Percentiles rank a stretch among this genome's conserved stretches.
phyloP scores from a whole-genome alignment of 495 filamentous ascomycete genomes.

The Delitschia confertaspora region DNA sequence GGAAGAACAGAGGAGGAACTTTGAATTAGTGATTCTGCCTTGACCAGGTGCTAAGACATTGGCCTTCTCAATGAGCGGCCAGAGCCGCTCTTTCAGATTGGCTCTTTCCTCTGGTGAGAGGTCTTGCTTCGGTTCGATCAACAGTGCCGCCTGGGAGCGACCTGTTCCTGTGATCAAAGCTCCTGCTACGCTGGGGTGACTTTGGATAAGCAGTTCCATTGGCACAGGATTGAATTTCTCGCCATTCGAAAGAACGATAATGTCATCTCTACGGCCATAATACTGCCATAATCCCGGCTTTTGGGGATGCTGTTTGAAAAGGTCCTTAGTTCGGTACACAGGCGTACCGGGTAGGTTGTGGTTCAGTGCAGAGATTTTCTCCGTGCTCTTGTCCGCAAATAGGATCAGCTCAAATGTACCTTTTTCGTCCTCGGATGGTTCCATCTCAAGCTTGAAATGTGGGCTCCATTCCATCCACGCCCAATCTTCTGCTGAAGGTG shows the following conservation, averaged over 20 bases:
- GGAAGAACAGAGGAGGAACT: not conserved
- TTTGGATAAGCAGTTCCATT: slow-evolving; percentile 30
- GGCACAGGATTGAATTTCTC: slow-evolving; percentile 39
- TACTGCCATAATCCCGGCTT: slow-evolving; percentile 23
- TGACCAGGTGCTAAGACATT: slow-evolving; percentile 9
- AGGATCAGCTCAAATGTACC: slow-evolving; percentile 14
- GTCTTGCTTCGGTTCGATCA: slow-evolving; percentile 31
- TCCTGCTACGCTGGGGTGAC: slow-evolving; percentile 18
- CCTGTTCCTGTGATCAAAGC: slow-evolving; percentile 34
- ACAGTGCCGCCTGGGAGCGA: slow-evolving; percentile 33
- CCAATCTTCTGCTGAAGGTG: slow-evolving; percentile 13
- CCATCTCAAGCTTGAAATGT: slow-evolving; percentile 10
- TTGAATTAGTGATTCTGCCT: slow-evolving; percentile 2
- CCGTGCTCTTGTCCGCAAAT: not conserved
- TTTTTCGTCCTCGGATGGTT: slow-evolving; percentile 1
- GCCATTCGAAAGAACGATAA: slow-evolving; percentile 38
- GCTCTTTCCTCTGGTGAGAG: not conserved
- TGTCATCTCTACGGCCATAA: slow-evolving; percentile 32
- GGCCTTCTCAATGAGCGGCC: slow-evolving; percentile 9
- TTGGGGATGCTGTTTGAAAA: slow-evolving; percentile 18
- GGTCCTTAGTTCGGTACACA: slow-evolving; percentile 13
- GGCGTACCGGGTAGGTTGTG: slow-evolving; percentile 7
- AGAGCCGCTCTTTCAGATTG: not conserved
- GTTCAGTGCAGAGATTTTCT: slow-evolving; percentile 6
- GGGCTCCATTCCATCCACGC: slow-evolving; percentile 19